phyloP scores from a whole-genome alignment of 345 rosid species.

The Eucalyptus marginata region DNA sequence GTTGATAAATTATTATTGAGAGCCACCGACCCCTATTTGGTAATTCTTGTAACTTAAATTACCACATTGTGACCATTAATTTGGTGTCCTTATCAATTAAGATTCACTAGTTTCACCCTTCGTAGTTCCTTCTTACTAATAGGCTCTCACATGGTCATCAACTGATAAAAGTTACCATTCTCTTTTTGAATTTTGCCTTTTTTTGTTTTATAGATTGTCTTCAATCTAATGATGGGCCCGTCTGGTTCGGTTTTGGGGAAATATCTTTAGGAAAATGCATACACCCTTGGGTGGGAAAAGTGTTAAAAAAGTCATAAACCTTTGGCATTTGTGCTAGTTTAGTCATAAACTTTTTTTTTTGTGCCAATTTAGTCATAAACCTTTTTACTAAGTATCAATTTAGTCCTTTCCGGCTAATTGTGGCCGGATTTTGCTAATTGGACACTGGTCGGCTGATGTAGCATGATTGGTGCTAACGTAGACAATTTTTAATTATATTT shows the following conservation, averaged over 20 bases:
- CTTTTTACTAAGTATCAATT: rapidly evolving
- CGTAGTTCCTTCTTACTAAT: no score
- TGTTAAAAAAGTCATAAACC: no score
- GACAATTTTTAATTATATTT: no score
- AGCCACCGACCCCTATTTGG: background rate
- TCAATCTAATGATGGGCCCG: rapidly evolving
- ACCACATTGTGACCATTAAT: background rate
- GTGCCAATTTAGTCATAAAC: no score
- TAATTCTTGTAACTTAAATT: background rate
- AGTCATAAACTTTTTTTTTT: no score
- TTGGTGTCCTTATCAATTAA: background rate
- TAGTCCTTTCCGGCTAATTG: rapidly evolving
- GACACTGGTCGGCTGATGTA: rapidly evolving
- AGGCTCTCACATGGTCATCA: no score
- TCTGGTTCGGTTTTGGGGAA: rapidly evolving
- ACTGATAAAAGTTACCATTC: no score
- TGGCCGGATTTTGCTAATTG: rapidly evolving
- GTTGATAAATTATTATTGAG: background rate
- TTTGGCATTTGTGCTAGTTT: no score
- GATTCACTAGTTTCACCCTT: background rate
- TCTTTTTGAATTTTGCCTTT: no score
- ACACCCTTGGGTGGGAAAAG: rapidly evolving
- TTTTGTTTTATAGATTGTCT: no score
- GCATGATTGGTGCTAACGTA: rapidly evolving
- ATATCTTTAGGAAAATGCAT: no score